Evolutionary conservation across 2,329 filamentous ascomycete genomes (phyloP).

Genomic region (Fusarium coffeatum): DNA sequence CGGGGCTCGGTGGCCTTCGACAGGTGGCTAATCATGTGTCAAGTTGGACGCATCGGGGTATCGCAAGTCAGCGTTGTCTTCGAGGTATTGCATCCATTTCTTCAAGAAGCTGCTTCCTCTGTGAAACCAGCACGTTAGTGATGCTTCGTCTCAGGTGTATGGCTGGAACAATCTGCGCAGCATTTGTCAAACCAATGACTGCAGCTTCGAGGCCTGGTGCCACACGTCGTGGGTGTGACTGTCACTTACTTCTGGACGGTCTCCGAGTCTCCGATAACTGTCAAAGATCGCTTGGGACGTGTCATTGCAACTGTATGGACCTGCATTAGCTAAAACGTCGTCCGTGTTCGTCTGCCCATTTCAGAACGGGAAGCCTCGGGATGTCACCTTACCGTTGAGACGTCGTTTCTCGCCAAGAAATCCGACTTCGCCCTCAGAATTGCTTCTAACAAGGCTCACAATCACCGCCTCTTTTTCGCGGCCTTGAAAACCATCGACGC

Average conservation of each 20-base stretch:
- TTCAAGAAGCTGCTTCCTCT: constrained; percentile 89
- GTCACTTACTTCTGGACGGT: constrained; percentile 84
- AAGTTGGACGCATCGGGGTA: constrained; percentile 77
- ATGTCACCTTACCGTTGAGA: constrained; percentile 78
- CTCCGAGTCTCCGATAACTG: constrained; percentile 92
- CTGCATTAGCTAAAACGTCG: constrained; percentile 36
- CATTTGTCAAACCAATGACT: constrained; percentile 26
- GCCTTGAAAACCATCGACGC: constrained; percentile 96
- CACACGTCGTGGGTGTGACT: constrained; percentile 1
- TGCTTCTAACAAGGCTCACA: constrained; percentile 93
- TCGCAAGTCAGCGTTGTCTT: constrained; percentile 88
- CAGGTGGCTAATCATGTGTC: constrained; percentile 29
- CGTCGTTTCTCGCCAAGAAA: constrained; percentile 93
- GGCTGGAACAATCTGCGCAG: constrained; percentile 37
- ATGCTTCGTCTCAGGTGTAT: constrained; percentile 38
- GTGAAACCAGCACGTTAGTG: constrained; percentile 36
- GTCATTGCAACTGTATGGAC: constrained; percentile 93
- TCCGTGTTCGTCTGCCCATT: constrained; percentile 8
- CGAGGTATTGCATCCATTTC: constrained; percentile 90
- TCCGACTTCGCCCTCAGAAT: constrained; percentile 85
- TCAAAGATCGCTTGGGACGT: constrained; percentile 88
- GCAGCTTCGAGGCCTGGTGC: constrained; percentile 18
- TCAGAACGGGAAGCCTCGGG: constrained; percentile 5
- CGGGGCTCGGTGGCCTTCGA: not conserved
- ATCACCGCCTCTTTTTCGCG: constrained; percentile 96